phyloP scores from a whole-genome alignment of 805 yeast genomes.

The Pichia kluyveri region DNA sequence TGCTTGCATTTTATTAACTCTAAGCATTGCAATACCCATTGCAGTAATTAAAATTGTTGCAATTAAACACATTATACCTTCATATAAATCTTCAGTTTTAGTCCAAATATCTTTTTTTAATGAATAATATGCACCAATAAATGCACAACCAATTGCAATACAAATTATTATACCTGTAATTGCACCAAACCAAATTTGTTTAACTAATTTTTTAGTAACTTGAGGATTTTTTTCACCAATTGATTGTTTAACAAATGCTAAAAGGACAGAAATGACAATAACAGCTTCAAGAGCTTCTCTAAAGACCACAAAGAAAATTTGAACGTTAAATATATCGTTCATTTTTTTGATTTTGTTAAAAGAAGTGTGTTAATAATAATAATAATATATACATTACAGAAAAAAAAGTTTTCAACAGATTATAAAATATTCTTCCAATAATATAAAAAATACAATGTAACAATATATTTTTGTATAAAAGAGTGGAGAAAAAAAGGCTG shows the following conservation, averaged over 20 bases:
- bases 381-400: no score
- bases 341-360: background rate
- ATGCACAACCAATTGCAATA: conserved; percentile 75
- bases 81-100: conserved; percentile 84
- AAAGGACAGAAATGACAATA: conserved; percentile 74
- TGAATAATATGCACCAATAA: conserved; percentile 83
- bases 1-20: conserved; percentile 88
- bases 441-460: no score
- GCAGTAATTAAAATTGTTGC: conserved; percentile 79
- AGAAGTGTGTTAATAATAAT: no score
- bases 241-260: conserved; percentile 83
- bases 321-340: conserved; percentile 46
- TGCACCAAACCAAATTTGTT: conserved; percentile 82
- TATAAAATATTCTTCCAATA: no score
- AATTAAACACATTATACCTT: conserved; percentile 81
- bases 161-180: conserved; percentile 62
- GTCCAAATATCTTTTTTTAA: conserved; percentile 76
- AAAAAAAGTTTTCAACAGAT: background rate
- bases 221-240: conserved; percentile 46
- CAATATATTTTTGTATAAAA: no score
- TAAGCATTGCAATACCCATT: conserved; percentile 91
- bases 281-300: conserved; percentile 90
- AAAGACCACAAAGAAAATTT: conserved; percentile 76
- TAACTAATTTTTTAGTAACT: conserved; percentile 49
- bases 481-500: no score